Percentiles rank a stretch among this genome's conserved stretches.
Conservation (phyloP, 139 green algal genomes). For the Chlamydomonas urium region DNA sequence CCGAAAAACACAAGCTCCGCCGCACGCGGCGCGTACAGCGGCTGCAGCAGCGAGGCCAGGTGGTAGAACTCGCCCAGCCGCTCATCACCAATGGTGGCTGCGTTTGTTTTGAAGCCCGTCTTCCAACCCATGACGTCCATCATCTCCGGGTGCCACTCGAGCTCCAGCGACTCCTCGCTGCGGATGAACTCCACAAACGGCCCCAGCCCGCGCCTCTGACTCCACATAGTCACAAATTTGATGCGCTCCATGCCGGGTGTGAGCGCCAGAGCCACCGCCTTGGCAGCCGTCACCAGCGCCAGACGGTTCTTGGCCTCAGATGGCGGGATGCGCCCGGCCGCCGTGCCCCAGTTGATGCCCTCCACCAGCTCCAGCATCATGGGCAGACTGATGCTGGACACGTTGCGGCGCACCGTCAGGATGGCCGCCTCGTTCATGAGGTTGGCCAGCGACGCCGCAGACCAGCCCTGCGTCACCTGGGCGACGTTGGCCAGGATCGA, state of each 20-base stretch:
- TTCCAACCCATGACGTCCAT: slow-evolving; percentile 39
- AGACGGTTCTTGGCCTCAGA: slow-evolving; percentile 42
- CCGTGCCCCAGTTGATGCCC: slow-evolving; percentile 41
- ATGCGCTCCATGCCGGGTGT: slow-evolving; percentile 53
- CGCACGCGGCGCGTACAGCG: slow-evolving; percentile 46
- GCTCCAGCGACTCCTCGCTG: slow-evolving; percentile 26
- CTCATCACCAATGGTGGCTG: slow-evolving; percentile 31
- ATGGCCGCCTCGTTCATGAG: slow-evolving; percentile 70
- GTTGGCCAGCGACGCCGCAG: slow-evolving; percentile 61
- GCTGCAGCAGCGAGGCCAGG: slow-evolving; percentile 42
- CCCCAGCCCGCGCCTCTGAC: slow-evolving; percentile 32
- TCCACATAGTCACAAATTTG: slow-evolving; percentile 43
- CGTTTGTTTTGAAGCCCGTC: slow-evolving; percentile 48
- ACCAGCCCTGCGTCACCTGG: slow-evolving; percentile 46
- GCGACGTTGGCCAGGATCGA: slow-evolving; percentile 38
- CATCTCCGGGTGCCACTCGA: slow-evolving; percentile 43
- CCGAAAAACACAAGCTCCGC: slow-evolving; percentile 45
- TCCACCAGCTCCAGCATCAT: slow-evolving; percentile 56
- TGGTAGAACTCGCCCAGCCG: slow-evolving; percentile 51
- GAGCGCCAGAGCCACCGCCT: slow-evolving; percentile 46
- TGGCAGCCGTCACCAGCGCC: slow-evolving; percentile 15
- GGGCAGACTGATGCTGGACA: slow-evolving; percentile 43
- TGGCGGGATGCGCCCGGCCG: slow-evolving; percentile 31
- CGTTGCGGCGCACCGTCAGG: slow-evolving; percentile 48
- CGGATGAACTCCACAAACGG: slow-evolving; percentile 43